Evolutionary conservation across 2,329 filamentous ascomycete species (phyloP).

Genomic region (Chaetothyriales sp.): DNA sequence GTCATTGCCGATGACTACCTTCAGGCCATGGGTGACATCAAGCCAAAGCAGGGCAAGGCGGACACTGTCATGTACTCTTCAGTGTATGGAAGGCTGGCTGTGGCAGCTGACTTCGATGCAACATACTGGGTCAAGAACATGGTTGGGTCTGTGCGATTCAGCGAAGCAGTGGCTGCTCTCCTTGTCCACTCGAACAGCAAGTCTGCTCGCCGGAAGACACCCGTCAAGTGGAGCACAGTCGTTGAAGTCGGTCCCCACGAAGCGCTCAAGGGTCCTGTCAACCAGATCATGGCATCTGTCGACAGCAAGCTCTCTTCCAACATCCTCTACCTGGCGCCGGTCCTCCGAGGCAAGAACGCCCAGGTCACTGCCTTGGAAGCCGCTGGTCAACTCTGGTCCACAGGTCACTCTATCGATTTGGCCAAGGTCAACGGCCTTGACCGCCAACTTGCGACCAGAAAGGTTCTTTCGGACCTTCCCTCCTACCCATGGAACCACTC

Average conservation of each 20-base stretch:
- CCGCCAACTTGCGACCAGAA: background rate
- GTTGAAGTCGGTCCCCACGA: slow-evolving; percentile 28
- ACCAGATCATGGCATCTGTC: slow-evolving; percentile 15
- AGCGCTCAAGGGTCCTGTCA: slow-evolving; percentile 22
- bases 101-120: slow-evolving; percentile 1
- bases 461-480: slow-evolving; percentile 25
- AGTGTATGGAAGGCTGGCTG: slow-evolving; percentile 17
- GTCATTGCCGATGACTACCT: slow-evolving; percentile 18
- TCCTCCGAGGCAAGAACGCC: slow-evolving; percentile 14
- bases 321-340: slow-evolving; percentile 12
- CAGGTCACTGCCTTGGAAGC: slow-evolving; percentile 8
- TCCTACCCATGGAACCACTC: slow-evolving; percentile 39
- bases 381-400: slow-evolving; percentile 2
- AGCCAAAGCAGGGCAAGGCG: background rate
- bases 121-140: slow-evolving; percentile 21
- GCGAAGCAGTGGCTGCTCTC: slow-evolving; percentile 9
- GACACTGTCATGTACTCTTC: slow-evolving; percentile 13
- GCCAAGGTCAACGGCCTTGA: slow-evolving; percentile 1
- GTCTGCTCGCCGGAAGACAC: background rate
- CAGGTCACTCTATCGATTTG: slow-evolving; percentile 3
- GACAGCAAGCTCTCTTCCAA: slow-evolving; percentile 5
- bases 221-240: slow-evolving; percentile 6
- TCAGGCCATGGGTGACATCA: slow-evolving; percentile 4
- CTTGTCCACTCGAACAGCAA: slow-evolving; percentile 1
- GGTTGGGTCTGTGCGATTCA: slow-evolving; percentile 18